Evolutionary conservation across 371 early-diverging fungal genomes (phyloP).

Genomic region (Globomyces sp.): DNA sequence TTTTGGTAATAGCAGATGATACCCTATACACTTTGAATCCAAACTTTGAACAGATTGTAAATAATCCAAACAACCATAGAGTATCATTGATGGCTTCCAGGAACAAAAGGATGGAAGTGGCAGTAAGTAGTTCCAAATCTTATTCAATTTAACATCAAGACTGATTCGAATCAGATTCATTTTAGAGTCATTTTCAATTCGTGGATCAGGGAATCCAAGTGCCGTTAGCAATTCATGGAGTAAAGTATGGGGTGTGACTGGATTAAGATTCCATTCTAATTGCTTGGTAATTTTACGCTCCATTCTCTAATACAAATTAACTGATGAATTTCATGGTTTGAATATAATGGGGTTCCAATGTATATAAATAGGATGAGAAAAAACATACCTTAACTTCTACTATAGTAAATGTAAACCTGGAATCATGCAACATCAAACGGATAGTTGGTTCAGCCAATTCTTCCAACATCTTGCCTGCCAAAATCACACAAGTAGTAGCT

Average conservation of each 20-base stretch:
- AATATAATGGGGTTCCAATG: too few species aligned
- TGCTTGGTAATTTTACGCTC: constrained; percentile 5
- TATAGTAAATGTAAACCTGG: constrained; percentile 3
- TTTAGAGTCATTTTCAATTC: constrained; percentile 5
- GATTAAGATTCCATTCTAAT: not conserved
- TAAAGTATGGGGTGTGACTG: constrained; percentile 5
- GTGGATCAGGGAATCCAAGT: constrained; percentile 5
- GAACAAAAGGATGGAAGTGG: too few species aligned
- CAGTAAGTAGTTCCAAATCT: too few species aligned
- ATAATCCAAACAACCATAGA: too few species aligned
- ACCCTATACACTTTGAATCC: too few species aligned
- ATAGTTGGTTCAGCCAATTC: constrained; percentile 13
- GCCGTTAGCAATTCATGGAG: constrained; percentile 5
- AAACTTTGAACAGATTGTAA: too few species aligned
- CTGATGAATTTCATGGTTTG: not conserved
- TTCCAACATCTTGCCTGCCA: constrained; percentile 12
- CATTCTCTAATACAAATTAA: constrained; percentile 9
- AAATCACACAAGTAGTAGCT: constrained; percentile 2
- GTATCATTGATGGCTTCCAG: too few species aligned
- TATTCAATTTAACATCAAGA: too few species aligned
- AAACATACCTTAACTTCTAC: constrained; percentile 4
- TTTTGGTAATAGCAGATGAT: too few species aligned
- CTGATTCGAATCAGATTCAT: not conserved
- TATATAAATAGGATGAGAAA: not conserved
- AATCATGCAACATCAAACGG: not conserved